A percentile compares a stretch with the other conserved stretches of the same genome.
phyloP scores from a whole-genome alignment of 352 stramenopile species.

The Globisporangium emineosum region DNA sequence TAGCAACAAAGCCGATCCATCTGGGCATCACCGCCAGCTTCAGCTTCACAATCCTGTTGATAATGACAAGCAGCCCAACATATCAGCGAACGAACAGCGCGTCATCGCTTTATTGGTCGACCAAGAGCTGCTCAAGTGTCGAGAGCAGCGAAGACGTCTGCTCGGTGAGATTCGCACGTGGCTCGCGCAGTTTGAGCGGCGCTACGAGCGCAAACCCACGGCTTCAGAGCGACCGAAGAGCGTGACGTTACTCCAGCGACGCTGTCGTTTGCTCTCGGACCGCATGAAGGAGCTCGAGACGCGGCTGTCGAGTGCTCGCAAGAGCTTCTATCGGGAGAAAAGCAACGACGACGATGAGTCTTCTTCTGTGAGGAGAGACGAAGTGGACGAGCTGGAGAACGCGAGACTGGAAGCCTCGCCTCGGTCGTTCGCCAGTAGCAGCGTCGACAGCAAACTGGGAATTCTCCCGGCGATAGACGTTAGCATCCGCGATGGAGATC shows the following conservation, averaged over 20 bases:
- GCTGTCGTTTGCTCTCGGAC: constrained; percentile 32
- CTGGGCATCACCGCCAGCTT: not conserved
- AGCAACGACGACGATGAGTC: not conserved
- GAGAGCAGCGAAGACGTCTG: constrained; percentile 30
- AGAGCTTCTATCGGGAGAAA: constrained; percentile 29
- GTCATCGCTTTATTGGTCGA: constrained; percentile 33
- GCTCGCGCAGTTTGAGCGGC: constrained; percentile 55
- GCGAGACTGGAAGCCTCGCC: not conserved
- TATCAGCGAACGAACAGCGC: not conserved
- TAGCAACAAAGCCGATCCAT: not conserved
- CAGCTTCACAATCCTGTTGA: not conserved
- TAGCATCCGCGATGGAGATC: not conserved
- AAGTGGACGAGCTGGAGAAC: constrained; percentile 4
- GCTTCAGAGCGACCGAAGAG: constrained; percentile 29
- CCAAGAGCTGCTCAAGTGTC: constrained; percentile 41
- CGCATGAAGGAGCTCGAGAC: constrained; percentile 39
- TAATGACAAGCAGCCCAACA: not conserved
- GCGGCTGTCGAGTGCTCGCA: constrained; percentile 20
- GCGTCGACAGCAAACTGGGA: constrained; percentile 7
- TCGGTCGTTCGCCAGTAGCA: not conserved
- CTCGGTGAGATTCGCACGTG: constrained; percentile 44
- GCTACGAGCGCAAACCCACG: constrained; percentile 41
- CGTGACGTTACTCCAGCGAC: constrained; percentile 34
- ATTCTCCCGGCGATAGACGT: constrained; percentile 17
- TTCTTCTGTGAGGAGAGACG: not conserved